A percentile compares a stretch with the other conserved stretches of the same genome.
Evolutionary conservation across 208 protist genomes (phyloP).

Genomic region (Acanthamoeba sp.): DNA sequence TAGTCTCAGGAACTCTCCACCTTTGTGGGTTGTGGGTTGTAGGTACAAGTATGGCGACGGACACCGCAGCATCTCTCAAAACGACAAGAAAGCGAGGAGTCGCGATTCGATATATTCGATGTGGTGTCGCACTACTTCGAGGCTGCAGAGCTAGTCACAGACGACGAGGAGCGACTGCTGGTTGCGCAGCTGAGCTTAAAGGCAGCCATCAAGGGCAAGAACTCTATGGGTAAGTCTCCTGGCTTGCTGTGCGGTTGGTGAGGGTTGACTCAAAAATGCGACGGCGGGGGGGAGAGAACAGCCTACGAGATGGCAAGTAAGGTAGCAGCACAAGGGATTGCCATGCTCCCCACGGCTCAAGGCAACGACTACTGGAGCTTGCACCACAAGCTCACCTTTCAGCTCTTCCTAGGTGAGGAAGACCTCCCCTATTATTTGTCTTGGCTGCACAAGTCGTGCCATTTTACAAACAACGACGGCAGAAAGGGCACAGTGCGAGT

Average conservation of each 20-base stretch:
- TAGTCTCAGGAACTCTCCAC: too few relatives aligned
- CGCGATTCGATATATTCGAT: slow-evolving; percentile 42
- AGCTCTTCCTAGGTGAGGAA: not conserved
- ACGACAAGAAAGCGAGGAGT: not conserved
- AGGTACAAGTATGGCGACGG: not conserved
- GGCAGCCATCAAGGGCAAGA: slow-evolving; percentile 35
- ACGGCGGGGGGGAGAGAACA: too few relatives aligned
- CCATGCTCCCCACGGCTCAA: not conserved
- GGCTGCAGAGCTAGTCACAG: not conserved
- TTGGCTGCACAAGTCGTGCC: too few relatives aligned
- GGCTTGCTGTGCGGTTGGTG: not conserved
- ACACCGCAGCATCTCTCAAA: not conserved
- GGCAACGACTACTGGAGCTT: not conserved
- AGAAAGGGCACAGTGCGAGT: slow-evolving; percentile 66
- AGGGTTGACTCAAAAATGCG: not conserved
- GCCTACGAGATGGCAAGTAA: slow-evolving; percentile 63
- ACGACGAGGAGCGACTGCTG: not conserved
- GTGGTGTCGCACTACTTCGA: not conserved
- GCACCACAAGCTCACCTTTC: slow-evolving; percentile 43
- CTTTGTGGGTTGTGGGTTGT: too few relatives aligned
- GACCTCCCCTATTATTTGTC: too few relatives aligned
- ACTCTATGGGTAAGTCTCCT: slow-evolving; percentile 26
- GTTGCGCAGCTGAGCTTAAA: slow-evolving; percentile 24
- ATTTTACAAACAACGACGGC: not conserved
- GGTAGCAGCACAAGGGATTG: slow-evolving; percentile 21